Base-by-base conservation (phyloP, 805 yeast genomes). In the Scheffersomyces amazonensis region DNA sequence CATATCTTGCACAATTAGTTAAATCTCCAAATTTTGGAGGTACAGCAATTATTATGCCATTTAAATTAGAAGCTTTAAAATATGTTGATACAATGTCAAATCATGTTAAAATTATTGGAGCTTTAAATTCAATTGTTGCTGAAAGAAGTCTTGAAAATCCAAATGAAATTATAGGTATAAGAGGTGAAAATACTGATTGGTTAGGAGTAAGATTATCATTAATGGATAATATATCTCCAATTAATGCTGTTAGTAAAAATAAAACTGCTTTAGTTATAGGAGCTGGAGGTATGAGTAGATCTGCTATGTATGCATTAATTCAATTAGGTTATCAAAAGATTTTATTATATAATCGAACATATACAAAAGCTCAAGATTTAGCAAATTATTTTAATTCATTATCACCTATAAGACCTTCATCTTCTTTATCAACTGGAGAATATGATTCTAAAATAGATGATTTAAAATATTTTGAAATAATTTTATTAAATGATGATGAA, bases 161-260 rank as follows among this genome's bases (percentile, higher is more conserved):
- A 19, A 27, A 42, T 29, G 35, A 43, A 20, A 29, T 48, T 5
- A 16, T 37, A 9, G 16, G 36, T 10, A 38, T 38, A 7, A 27
- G 42, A n/a, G 54, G 52, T 6, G 48, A 47, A 23, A 49, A 49
- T 37, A 47, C 50, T 19, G 52, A 47, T 36, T 49, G 54, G 52
- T 32, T 46, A 16, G 52, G 46, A 17, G 36, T 49, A 13, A 33
- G 42, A 15, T 19, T 34, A 10, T 33, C 39, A 5, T 30, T 43
- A 22, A 21, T 25, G 18, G 40, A 37, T 12, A 40, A 41, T 22
- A 29, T 39, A n/a, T 43, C 52, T 3, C 50, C 54, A 4, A 47
- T 49, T 18, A 49, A 49, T 36, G 43, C 43, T 12, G 50, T 43
- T 4, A 43, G 43, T 20, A 21, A 33, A 16, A 28, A 36, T n/a